phyloP scores from a whole-genome alignment of 2,329 filamentous ascomycete genomes.

The Fusarium bactridioides region DNA sequence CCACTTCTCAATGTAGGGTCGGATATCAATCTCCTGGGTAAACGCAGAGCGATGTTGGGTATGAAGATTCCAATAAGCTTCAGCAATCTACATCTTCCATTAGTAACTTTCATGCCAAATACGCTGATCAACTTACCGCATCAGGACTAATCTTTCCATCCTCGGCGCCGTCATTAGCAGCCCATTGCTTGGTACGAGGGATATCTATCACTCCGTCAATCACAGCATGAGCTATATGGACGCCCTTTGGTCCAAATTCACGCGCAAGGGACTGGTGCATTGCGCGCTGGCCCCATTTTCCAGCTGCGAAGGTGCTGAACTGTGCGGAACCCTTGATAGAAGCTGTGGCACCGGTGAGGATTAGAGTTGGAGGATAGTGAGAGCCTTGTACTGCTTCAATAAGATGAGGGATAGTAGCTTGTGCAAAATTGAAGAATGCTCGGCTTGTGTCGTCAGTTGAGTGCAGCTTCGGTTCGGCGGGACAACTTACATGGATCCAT shows the following conservation, averaged over 20 bases:
- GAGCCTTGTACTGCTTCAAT: constrained; percentile 64
- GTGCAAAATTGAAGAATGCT: constrained; percentile 80
- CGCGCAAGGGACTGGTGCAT: constrained; percentile 78
- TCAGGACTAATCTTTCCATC: constrained; percentile 76
- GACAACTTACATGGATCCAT: constrained; percentile 57
- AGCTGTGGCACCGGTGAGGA: constrained; percentile 89
- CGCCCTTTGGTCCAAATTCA: constrained; percentile 84
- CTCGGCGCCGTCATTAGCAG: constrained; percentile 54
- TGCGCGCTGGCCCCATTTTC: constrained; percentile 81
- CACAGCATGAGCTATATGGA: constrained; percentile 84
- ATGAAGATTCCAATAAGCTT: constrained; percentile 85
- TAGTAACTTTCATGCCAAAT: neutral
- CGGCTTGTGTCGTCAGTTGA: constrained; percentile 49
- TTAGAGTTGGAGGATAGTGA: constrained; percentile 75
- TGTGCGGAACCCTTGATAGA: constrained; percentile 75
- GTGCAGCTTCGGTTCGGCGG: rapidly evolving
- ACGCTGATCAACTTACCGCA: constrained; percentile 63
- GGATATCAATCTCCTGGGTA: constrained; percentile 81
- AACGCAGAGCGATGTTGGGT: constrained; percentile 81
- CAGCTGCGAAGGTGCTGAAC: constrained; percentile 76
- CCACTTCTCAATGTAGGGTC: constrained; percentile 87
- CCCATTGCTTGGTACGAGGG: constrained; percentile 67
- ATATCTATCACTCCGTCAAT: constrained; percentile 89
- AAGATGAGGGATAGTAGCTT: constrained; percentile 74
- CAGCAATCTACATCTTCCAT: constrained; percentile 71